These are phyloP conservation scores for Pythium graminicola DNA, from an alignment of 352 stramenopile species.

Conservation along the genomic window DNA sequence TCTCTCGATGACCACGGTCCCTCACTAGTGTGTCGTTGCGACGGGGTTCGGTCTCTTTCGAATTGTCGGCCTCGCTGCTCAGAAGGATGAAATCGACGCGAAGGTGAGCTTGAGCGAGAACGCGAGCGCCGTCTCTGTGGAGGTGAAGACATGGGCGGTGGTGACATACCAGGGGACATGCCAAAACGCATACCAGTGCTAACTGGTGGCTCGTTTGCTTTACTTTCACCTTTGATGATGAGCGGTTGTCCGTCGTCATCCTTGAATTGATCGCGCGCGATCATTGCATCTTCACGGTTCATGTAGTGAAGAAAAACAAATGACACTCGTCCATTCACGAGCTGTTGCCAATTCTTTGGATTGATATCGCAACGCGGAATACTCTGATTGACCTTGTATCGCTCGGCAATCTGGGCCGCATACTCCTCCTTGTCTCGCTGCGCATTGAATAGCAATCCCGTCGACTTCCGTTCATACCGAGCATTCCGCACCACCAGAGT, in stretches of 20 bases:
- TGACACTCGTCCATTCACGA: slow-evolving; percentile 13
- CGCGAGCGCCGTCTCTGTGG: slow-evolving; percentile 13
- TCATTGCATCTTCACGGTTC: slow-evolving; percentile 25
- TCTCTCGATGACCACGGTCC: slow-evolving; percentile 2
- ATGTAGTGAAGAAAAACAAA: slow-evolving; percentile 28
- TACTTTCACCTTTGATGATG: slow-evolving; percentile 17
- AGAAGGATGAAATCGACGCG: not conserved
- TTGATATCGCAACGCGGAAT: slow-evolving; percentile 24
- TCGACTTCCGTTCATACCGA: slow-evolving; percentile 21
- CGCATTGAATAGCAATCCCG: slow-evolving; percentile 25
- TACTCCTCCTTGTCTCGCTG: slow-evolving; percentile 27
- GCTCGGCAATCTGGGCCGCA: slow-evolving; percentile 11
- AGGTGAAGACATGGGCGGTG: slow-evolving; percentile 5
- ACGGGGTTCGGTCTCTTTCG: not conserved
- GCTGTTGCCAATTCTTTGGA: slow-evolving; percentile 21
- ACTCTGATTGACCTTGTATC: slow-evolving; percentile 26
- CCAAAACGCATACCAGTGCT: not conserved
- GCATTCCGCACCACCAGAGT: slow-evolving; percentile 23
- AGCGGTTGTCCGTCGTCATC: slow-evolving; percentile 20
- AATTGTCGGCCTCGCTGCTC: not conserved
- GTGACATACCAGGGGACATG: slow-evolving; percentile 4
- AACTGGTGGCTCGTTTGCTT: not conserved
- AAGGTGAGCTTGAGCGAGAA: slow-evolving; percentile 17
- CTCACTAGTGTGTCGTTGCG: slow-evolving; percentile 1
- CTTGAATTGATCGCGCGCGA: slow-evolving; percentile 13